Conservation (phyloP, 2,329 filamentous ascomycete species). For the Calonectria multiphialidica region DNA sequence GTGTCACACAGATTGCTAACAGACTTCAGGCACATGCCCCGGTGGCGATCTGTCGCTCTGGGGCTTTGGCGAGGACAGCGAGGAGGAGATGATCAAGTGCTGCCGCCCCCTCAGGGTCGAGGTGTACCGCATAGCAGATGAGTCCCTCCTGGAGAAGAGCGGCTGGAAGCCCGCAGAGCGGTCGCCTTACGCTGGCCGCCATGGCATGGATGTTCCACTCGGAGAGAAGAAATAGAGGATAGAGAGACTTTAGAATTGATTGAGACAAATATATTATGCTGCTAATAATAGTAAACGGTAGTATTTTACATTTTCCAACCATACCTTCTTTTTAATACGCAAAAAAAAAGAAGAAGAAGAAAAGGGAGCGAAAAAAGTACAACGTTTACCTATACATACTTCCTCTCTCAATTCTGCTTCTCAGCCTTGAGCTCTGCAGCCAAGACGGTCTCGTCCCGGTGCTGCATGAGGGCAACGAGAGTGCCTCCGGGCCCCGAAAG, state of each 20-base stretch:
- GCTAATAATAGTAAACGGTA: neutral
- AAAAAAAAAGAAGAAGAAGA: too few relatives aligned
- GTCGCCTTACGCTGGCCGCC: conserved; percentile 65
- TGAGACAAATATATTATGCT: neutral
- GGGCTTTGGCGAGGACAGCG: conserved; percentile 79
- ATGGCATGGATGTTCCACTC: conserved; percentile 39
- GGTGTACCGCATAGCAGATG: conserved; percentile 73
- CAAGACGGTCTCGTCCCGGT: conserved; percentile 40
- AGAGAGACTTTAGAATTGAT: neutral
- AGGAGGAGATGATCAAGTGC: conserved; percentile 76
- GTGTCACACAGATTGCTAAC: conserved; percentile 20
- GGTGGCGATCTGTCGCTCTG: conserved; percentile 86
- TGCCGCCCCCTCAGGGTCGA: conserved; percentile 82
- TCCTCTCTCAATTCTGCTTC: conserved; percentile 34
- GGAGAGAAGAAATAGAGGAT: conserved; percentile 33
- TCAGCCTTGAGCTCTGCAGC: conserved; percentile 37
- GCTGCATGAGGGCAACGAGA: conserved; percentile 41
- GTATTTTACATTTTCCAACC: conserved; percentile 10
- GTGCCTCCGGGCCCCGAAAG: conserved; percentile 39
- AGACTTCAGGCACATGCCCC: conserved; percentile 72
- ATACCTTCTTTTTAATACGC: too few relatives aligned
- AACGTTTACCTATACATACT: neutral
- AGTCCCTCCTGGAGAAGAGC: conserved; percentile 58
- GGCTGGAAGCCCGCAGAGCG: conserved; percentile 73
- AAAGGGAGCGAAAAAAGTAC: too few relatives aligned